phyloP scores from a whole-genome alignment of 345 rosid species.

The Lagerstroemia speciosa region DNA sequence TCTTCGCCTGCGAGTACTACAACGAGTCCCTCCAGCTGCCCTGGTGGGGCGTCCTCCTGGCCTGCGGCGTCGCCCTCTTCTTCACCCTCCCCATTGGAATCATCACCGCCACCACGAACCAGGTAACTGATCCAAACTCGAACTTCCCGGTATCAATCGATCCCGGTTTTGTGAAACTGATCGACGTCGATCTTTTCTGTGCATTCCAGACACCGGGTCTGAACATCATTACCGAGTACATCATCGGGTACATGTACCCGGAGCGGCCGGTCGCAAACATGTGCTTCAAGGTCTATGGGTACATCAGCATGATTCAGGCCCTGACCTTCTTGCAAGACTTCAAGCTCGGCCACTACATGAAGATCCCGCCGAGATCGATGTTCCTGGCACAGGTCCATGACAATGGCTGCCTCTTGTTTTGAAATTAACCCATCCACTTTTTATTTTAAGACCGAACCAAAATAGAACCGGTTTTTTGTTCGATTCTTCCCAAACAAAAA shows the following conservation, averaged over 20 bases:
- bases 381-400: constrained; percentile 66
- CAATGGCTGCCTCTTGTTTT: no score
- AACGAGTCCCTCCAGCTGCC: constrained; percentile 62
- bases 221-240: constrained; percentile 68
- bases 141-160: neutral
- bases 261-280: constrained; percentile 85
- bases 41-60: constrained; percentile 87
- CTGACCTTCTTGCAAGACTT: constrained; percentile 58
- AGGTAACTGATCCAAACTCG: neutral
- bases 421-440: no score
- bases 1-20: constrained; percentile 53
- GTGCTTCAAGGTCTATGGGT: constrained; percentile 89
- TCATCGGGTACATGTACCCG: constrained; percentile 69
- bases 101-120: constrained; percentile 26
- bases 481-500: no score
- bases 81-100: constrained; percentile 80
- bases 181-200: neutral
- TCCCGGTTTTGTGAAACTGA: neutral
- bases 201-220: constrained; percentile 47
- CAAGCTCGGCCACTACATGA: constrained; percentile 91
- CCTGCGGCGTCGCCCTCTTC: constrained; percentile 65
- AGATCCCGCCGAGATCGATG: constrained; percentile 83
- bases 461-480: no score
- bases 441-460: no score
- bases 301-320: constrained; percentile 77